Base-by-base conservation (phyloP, 768 basidiomycete species). In the Cubamyces sp. region DNA sequence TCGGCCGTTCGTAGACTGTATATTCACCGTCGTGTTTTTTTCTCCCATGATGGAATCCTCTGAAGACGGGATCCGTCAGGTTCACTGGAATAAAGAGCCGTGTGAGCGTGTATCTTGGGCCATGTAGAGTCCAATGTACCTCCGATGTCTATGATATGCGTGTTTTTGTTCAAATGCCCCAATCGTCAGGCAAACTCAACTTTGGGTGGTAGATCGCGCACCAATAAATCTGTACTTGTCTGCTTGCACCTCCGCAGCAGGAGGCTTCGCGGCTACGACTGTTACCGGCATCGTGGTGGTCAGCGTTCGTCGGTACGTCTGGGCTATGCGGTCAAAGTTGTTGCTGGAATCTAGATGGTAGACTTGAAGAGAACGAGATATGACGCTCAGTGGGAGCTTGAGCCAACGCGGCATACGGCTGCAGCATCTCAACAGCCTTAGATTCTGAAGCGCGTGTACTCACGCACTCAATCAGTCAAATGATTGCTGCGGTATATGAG, bases 61-160 rank as follows among this genome's bases (percentile, higher is more conserved):
- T 77, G 66, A 87, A 87, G 8, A 85, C 77, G 5, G 82, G 82
- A 66, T 87, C 85, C 16, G 83, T 84, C 52, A 87, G 74, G 67
- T 84, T 83, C 12, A 82, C 81, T 84, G 42, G 23, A 40, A 14
- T 12, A 25, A 15, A 12, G 18, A 34, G 16, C 4, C 5, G 8
- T 14, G 3, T 28, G 37, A 34, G 25, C 12, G 23, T 54, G 12
- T 16, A 43, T 23, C 47, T 54, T 26, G 43, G n/a, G 47, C 28
- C 19, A 3, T 28, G 15, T 9, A 34, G 37, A 18, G 21, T 42
- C 18, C 14, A 50, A 23, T 42, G 25, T 18, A 78, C 79, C 79
- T 67, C 68, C 79, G 43, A 80, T 77, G 66, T 80, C 80, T 81
- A 61, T 28, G 25, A 16, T 14, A 14, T 9, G 37, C 19, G 19